Evolutionary conservation across 169 alveolate genomes (phyloP).

Genomic region (Sarcocystis neurona): DNA sequence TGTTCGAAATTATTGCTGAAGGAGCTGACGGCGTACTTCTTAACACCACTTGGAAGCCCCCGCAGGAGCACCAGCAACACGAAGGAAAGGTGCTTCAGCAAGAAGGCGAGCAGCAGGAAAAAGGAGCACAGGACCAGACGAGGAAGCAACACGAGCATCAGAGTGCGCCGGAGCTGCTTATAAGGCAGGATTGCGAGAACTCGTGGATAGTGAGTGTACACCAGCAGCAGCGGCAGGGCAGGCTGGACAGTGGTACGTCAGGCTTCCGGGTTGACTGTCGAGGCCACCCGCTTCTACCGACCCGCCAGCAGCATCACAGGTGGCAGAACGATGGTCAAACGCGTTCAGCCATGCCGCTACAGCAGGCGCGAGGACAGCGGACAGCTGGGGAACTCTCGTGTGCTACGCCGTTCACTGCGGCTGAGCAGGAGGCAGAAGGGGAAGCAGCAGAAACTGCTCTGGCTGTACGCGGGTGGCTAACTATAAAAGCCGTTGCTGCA

Average conservation of each 20-base stretch:
- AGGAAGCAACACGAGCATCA: background rate
- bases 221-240: no score
- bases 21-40: conserved; percentile 23
- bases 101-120: background rate
- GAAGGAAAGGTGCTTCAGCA: background rate
- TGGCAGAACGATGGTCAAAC: background rate
- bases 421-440: background rate
- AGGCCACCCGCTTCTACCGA: conserved; percentile 24
- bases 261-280: conserved; percentile 6
- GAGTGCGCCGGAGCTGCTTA: no score
- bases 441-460: conserved; percentile 5
- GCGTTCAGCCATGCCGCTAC: background rate
- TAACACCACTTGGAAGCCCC: conserved; percentile 17
- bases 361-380: no score
- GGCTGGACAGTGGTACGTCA: no score
- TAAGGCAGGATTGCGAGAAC: no score
- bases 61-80: no score
- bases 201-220: no score
- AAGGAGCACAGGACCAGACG: background rate
- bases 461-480: conserved; percentile 25
- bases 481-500: conserved; percentile 1
- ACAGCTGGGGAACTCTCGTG: no score
- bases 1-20: conserved; percentile 17
- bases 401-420: background rate
- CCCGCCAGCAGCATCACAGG: background rate